Evolutionary conservation across 2,329 filamentous ascomycete species (phyloP), one percentile per base, ranked within the genome.

Genomic region (Fusarium bulbicola): DNA sequence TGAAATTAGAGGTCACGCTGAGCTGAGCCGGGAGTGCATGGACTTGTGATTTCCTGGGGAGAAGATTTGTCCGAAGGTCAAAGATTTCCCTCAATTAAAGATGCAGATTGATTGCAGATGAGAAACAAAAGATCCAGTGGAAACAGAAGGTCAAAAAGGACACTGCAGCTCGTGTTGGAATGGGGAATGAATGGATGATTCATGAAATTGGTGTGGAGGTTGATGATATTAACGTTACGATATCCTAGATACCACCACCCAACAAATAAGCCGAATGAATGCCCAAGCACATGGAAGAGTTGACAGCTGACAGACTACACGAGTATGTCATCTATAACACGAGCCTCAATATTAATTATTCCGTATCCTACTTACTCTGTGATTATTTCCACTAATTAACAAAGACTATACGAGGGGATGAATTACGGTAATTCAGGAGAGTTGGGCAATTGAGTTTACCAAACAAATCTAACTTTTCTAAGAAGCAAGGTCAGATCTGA

Each of bases 21-120:
- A 47, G 50, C 67, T 54, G 66, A 53, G 50, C 66, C 66, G 34
- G 59, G 59, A 47, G 70, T 45, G 71, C 70, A 68, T 72, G 62
- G 71, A 59, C 70, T 69, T 63, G 70, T 68, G 74, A 73, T 73
- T 73, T 73, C 70, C 70, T 66, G 43, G 42, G 18, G 37, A 37
- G 32, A 39, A 13, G 34, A 43, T 40, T 59, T 43, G 40, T 24
- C 21, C 49, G 30, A 18, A 54, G 40, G 58, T 66, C 39, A 49
- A 40, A 53, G 52, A 62, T 62, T 66, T 69, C 54, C 46, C 46
- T 47, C 36, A 37, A 46, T 53, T 43, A 43, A 37, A 39, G 56
- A 32, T 40, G 36, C 40, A 30, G 26, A 18, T 46, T 34, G 50
- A 54, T 30, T 34, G 37, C 8, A 60, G 37, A 57, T 43, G 37